A percentile compares a stretch with the other conserved stretches of the same genome.
Conservation (phyloP, 306 rosid species). For the Prunus mume region DNA sequence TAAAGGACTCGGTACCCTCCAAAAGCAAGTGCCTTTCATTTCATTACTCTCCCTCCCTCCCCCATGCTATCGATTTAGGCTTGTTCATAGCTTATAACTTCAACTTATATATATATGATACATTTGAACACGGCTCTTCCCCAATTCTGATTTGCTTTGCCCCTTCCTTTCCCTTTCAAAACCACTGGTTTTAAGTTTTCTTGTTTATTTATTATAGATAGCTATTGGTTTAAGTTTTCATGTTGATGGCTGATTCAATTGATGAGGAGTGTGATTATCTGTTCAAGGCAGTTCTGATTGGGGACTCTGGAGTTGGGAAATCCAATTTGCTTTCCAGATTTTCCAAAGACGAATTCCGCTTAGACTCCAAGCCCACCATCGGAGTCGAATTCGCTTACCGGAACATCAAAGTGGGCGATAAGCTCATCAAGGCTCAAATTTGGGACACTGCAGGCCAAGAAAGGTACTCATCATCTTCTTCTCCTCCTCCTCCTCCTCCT, state of each 20-base stretch:
- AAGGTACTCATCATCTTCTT: slow-evolving; percentile 37
- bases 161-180: too few relatives aligned
- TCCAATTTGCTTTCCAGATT: slow-evolving; percentile 82
- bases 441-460: slow-evolving; percentile 99
- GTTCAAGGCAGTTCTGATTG: slow-evolving; percentile 74
- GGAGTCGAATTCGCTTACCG: slow-evolving; percentile 95
- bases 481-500: not conserved
- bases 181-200: too few relatives aligned
- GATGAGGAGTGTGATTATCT: slow-evolving; percentile 91
- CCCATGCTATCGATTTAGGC: slow-evolving; percentile 3
- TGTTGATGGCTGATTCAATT: slow-evolving; percentile 56
- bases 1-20: slow-evolving; percentile 39
- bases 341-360: slow-evolving; percentile 62
- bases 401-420: slow-evolving; percentile 63
- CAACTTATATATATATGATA: not conserved
- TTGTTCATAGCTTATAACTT: not conserved
- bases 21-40: slow-evolving; percentile 16
- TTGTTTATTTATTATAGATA: too few relatives aligned
- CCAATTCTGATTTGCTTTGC: not conserved
- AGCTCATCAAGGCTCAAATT: slow-evolving; percentile 84
- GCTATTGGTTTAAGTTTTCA: not conserved
- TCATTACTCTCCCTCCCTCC: not conserved
- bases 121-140: not conserved
- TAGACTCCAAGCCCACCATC: slow-evolving; percentile 87
- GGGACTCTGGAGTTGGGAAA: slow-evolving; percentile 94